Conservation (phyloP, 768 basidiomycete genomes). For the Hydnomerulius pinastri region DNA sequence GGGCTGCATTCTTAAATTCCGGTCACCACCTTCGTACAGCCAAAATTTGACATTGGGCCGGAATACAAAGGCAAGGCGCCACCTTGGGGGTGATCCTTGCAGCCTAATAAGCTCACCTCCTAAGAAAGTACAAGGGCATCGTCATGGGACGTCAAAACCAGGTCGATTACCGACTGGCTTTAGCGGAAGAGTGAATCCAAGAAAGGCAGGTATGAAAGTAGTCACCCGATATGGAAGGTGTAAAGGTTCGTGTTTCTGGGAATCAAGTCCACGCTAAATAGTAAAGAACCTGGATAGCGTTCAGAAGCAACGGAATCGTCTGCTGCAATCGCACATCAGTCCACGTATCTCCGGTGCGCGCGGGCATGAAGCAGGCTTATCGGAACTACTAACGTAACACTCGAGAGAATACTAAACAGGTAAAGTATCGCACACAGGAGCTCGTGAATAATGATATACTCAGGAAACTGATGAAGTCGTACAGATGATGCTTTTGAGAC, state of each 20-base stretch:
- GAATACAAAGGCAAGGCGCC: slow-evolving; percentile 19
- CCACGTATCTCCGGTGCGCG: not conserved
- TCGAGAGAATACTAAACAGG: not conserved
- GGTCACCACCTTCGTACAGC: not conserved
- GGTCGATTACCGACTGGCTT: not conserved
- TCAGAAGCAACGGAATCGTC: not conserved
- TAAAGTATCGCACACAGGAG: not conserved
- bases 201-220: slow-evolving; percentile 29
- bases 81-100: slow-evolving; percentile 2
- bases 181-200: slow-evolving; percentile 15
- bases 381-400: not conserved
- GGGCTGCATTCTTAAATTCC: slow-evolving; percentile 18
- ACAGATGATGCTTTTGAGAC: slow-evolving; percentile 1
- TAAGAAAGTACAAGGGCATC: slow-evolving; percentile 26
- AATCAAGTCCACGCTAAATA: not conserved
- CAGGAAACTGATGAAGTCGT: slow-evolving; percentile 5
- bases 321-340: not conserved
- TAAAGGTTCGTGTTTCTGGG: slow-evolving; percentile 8
- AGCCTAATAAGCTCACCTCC: slow-evolving; percentile 23
- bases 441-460: slow-evolving; percentile 18
- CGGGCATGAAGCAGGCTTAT: not conserved
- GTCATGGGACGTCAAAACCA: slow-evolving; percentile 5
- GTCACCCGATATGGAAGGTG: slow-evolving; percentile 29
- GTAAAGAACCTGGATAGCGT: too few relatives aligned
- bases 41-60: not conserved